These are phyloP conservation scores for Osmanthus fragrans DNA, from an alignment of 257 asterid species.

Conservation along the genomic window DNA sequence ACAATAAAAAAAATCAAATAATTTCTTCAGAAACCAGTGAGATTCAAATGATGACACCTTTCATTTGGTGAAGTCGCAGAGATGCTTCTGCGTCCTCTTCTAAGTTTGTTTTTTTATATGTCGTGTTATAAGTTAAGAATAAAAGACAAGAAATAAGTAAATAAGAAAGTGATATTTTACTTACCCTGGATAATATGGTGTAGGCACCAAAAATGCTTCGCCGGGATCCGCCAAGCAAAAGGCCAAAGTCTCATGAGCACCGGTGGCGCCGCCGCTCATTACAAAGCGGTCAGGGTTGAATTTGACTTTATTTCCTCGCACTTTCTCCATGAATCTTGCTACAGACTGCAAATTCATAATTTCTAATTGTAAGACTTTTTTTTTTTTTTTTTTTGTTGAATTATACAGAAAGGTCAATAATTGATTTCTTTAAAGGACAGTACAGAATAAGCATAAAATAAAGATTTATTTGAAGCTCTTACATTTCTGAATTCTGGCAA, in stretches of 20 bases:
- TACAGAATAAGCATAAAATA: neutral
- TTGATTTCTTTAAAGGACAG: slow-evolving; percentile 1
- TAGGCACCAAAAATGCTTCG: slow-evolving; percentile 78
- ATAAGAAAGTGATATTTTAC: neutral
- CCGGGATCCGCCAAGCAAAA: slow-evolving; percentile 88
- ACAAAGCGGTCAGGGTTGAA: slow-evolving; percentile 74
- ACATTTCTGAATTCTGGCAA: slow-evolving; percentile 76
- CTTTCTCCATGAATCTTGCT: slow-evolving; percentile 80
- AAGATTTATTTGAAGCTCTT: neutral
- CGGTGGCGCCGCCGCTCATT: slow-evolving; percentile 92
- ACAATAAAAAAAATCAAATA: neutral
- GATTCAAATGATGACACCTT: neutral
- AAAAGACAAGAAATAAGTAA: neutral
- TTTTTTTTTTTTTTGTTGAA: neutral
- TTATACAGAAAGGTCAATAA: neutral
- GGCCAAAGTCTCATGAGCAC: slow-evolving; percentile 74
- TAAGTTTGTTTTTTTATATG: no score
- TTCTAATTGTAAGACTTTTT: neutral
- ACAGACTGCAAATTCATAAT: slow-evolving; percentile 54
- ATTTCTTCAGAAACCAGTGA: neutral
- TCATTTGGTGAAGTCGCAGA: no score
- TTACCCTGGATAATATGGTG: slow-evolving; percentile 93
- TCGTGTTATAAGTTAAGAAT: neutral
- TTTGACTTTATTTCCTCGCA: slow-evolving; percentile 63
- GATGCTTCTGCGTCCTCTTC: neutral